Evolutionary conservation across 495 filamentous ascomycete species (phyloP).

Genomic region (Penicillium alfredii): DNA sequence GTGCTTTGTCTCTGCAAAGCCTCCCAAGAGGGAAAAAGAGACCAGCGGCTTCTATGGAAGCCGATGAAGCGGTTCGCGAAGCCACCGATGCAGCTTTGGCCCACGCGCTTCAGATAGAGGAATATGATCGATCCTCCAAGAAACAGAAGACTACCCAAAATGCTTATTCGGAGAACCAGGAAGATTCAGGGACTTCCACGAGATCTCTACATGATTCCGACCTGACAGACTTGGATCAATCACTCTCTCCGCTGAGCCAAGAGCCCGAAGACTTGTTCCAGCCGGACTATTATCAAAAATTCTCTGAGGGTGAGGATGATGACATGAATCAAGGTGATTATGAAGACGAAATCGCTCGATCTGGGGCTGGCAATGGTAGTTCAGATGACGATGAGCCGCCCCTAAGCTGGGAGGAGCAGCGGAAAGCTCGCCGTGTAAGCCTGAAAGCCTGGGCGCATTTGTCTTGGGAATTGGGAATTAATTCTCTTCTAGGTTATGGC

Average conservation of each 20-base stretch:
- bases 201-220: too few species aligned
- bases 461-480: conserved; percentile 1
- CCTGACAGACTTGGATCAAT: too few species aligned
- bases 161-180: too few species aligned
- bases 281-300: too few species aligned
- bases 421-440: conserved; percentile 30
- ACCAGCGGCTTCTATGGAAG: conserved; percentile 10
- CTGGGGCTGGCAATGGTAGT: too few species aligned
- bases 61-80: conserved; percentile 33
- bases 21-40: conserved; percentile 32
- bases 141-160: too few species aligned
- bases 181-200: too few species aligned
- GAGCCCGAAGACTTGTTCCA: too few species aligned
- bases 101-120: conserved; percentile 54
- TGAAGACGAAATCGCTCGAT: conserved; percentile 17
- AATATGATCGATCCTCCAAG: conserved; percentile 43
- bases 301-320: conserved; percentile 9
- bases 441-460: background rate
- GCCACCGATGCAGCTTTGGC: conserved; percentile 52
- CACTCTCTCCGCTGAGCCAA: too few species aligned
- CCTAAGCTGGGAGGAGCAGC: conserved; percentile 12
- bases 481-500: conserved; percentile 26
- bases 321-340: conserved; percentile 17
- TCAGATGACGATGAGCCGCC: conserved; percentile 7
- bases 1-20: conserved; percentile 27